Evolutionary conservation across 2,329 filamentous ascomycete genomes (phyloP), one percentile per base, ranked within the genome.

Genomic region (Alternaria triticina): DNA sequence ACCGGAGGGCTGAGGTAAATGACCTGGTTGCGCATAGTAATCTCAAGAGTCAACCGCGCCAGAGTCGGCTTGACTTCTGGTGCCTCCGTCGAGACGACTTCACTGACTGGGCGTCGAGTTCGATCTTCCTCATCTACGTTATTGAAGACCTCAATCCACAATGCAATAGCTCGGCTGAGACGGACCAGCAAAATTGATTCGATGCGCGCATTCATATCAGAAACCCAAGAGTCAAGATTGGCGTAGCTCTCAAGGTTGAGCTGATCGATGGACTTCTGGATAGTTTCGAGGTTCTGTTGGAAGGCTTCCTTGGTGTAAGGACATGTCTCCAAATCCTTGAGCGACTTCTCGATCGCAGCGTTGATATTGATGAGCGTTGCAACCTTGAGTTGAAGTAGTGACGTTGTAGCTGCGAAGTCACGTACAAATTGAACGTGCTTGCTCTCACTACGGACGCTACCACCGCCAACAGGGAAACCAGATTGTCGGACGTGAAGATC

Each of bases 21-120:
- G 69, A 97, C 91, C 79, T 99, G 96, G 73, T 98, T 98, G 30
- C 93, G 92, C 93, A 99, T 99, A 6, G 93, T 96, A 58, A 99
- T 91, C 78, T 99, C 96, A 71, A 97, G 93, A 15, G 96, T 86
- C 23, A 97, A 86, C 28, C 87, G 88, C 72, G 87, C 89, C 81
- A 97, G 89, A 4, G 85, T 85, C 0, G 93, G 92, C 43, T 73
- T 78, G 44, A 75, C 71, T 45, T 81, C 76, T 7, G 64, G 60
- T 17, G 62, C 55, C 82, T 87, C 76, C 49, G 86, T 85, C 44
- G 87, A 79, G 20, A 80, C 76, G 13, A 67, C 69, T 49, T 76
- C 70, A 57, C 72, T 77, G 12, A 65, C 49, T 13, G 69, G 73
- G 22, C 76, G 70, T 23, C 72, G 71, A 20, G 74, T 66, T n/a